Base-by-base conservation (phyloP, 768 basidiomycete genomes). In the Tylopilus balloui region DNA sequence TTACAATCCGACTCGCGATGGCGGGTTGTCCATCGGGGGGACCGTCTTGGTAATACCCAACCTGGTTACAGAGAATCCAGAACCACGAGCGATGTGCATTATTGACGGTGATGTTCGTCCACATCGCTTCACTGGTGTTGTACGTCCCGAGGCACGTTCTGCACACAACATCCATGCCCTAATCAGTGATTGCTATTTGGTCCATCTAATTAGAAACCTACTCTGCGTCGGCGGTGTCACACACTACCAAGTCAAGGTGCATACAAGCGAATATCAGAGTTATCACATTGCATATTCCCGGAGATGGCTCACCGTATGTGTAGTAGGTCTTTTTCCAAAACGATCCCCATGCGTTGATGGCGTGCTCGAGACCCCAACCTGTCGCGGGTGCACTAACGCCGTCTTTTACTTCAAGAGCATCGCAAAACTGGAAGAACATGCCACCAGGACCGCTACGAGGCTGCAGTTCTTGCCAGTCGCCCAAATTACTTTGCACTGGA, bases 11-110 rank as follows among this genome's bases (percentile, higher is more conserved):
- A 20, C 70, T 67, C 25, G 64, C 66, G 48, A 71, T 59, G 19
- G 64, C 53, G 14, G 74, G 71, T 39, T 67, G 60, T 19, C 56
- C 62, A 6, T 28, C 13, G 1, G 75, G 75, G 2, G 75, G 72
- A 29, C 73, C 68, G 6, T 63, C 70, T 51, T 68, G 67, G 54
- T 59, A 70, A 48, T 53, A 85, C 25, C 86, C 86, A 1, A 88
- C 74, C 67, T 88, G 76, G 57, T 83, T 86, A 60, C 86, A 88
- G 5, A 82, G 77, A 58, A 86, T 79, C 86, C 86, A 89, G 50
- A 70, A 66, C 85, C 86, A 89, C 3, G 86, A 85, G 21, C 86
- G 76, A 4, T 51, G 54, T 0, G 71, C 50, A 52, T 88, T 80
- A 62, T 86, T 69, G 32, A 87, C 65, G 5, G 70, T 64, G 2